A percentile compares a stretch with the other conserved stretches of the same genome.
Evolutionary conservation across 2,329 filamentous ascomycete genomes (phyloP).

Genomic region (Fusarium sp.): DNA sequence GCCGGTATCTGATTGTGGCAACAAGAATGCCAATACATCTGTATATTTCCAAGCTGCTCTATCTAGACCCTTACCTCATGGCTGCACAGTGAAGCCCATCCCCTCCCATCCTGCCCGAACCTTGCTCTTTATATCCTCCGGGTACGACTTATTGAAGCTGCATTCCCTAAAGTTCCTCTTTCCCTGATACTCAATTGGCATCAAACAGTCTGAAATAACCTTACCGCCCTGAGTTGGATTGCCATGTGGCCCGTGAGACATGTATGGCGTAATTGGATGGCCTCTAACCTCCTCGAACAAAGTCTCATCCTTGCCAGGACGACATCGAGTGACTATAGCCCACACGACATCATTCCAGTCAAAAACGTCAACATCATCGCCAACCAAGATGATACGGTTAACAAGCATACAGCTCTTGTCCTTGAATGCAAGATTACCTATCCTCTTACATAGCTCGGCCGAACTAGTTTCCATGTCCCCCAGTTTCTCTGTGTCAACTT

Average conservation of each 20-base stretch:
- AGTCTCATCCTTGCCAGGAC: background rate
- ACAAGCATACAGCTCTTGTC: background rate
- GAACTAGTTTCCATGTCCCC: background rate
- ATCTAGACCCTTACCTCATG: background rate
- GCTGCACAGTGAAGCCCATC: background rate
- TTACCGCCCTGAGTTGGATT: background rate
- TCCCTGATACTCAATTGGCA: background rate
- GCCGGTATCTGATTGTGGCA: too few relatives aligned
- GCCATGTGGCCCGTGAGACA: background rate
- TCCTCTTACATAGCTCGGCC: background rate
- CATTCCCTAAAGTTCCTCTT: background rate
- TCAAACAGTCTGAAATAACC: background rate
- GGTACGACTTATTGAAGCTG: background rate
- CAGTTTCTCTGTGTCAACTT: background rate
- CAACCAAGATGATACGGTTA: background rate
- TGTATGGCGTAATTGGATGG: background rate
- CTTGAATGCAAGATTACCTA: background rate
- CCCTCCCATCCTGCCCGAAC: background rate
- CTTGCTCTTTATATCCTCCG: background rate
- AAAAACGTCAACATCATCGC: background rate
- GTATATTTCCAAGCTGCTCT: too few relatives aligned
- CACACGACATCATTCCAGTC: background rate
- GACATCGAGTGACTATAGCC: background rate
- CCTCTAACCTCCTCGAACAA: background rate
- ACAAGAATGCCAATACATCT: background rate